Base-by-base conservation (phyloP, 768 basidiomycete species). In the Kwoniella pini region DNA sequence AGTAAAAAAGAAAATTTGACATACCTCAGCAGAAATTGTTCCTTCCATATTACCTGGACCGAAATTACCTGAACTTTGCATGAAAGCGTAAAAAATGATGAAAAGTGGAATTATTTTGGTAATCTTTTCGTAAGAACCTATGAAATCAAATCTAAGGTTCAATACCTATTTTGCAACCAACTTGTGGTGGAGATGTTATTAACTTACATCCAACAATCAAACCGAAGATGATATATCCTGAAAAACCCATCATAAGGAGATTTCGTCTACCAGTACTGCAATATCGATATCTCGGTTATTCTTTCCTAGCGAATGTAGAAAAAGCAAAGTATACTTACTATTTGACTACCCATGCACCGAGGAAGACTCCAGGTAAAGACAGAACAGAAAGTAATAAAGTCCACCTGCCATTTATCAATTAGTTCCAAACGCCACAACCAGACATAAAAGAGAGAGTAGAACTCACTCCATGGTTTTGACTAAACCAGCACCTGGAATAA, bases 71-170 rank as follows among this genome's bases (percentile, higher is more conserved):
- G 82, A 46, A 27, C 12, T 26, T 66, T 87, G 85, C 87, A 88
- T 87, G 54, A 87, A 77, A 2, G 85, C 88, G 72, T 87, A 88
- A 65, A 89, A 84, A 61, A 89, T 77, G 51, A 89, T 82, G 68
- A 90, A 90, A 9, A 85, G 80, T 4, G 85, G 85, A 39, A 83
- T 82, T 26, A 86, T 85, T 21, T 82, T 80, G 17, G 83, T 86
- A 50, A 88, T 85, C 71, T 81, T 83, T 59, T 87, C 80, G 68
- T 88, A 89, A 0, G 83, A 53, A 17, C 60, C 60, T 62, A 26
- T 12, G 49, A 51, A 9, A 6, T 1, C 15, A 3, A 10, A 49
- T 49, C 12, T 12, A 5, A 46, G 21, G 26, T 46, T 10, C 7
- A 27, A 46, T 17, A 11, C 21, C 26, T 46, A 24, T 12, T 4